Percentiles rank a stretch among this genome's conserved stretches.
Evolutionary conservation across 257 asterid genomes (phyloP).

Genomic region (Solanum chilense): DNA sequence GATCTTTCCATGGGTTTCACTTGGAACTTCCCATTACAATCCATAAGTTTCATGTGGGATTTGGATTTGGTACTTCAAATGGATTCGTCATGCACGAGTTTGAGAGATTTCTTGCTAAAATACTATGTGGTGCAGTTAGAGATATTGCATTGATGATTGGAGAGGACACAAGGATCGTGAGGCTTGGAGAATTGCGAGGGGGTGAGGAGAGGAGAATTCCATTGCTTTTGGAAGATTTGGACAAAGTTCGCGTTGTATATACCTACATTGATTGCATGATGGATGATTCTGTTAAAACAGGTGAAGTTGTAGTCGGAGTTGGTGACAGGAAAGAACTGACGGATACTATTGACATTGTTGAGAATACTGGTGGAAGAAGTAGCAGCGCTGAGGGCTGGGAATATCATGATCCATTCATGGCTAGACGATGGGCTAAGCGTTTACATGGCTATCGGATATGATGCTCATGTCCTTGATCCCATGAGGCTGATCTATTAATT

Average conservation of each 20-base stretch:
- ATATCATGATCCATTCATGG: constrained; percentile 79
- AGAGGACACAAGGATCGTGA: constrained; percentile 31
- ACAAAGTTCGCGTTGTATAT: constrained; percentile 42
- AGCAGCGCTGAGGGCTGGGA: constrained; percentile 82
- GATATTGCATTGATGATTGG: constrained; percentile 58
- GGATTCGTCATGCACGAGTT: constrained; percentile 72
- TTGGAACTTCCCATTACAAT: constrained; percentile 27
- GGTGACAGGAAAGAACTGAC: constrained; percentile 29
- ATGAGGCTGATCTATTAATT: not conserved
- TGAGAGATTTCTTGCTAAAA: constrained; percentile 65
- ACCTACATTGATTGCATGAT: constrained; percentile 61
- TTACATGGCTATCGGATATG: constrained; percentile 68
- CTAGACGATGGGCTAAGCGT: constrained; percentile 98
- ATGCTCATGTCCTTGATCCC: not conserved
- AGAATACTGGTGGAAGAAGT: constrained; percentile 36
- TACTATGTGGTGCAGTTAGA: constrained; percentile 61
- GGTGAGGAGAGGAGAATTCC: constrained; percentile 82
- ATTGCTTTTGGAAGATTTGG: constrained; percentile 28
- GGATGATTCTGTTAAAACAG: constrained; percentile 36
- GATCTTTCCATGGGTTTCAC: constrained; percentile 46
- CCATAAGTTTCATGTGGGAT: constrained; percentile 59
- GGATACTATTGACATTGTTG: constrained; percentile 13
- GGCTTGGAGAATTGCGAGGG: constrained; percentile 69
- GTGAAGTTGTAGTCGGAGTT: constrained; percentile 39
- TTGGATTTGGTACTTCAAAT: constrained; percentile 47